Conservation (phyloP, 2,329 filamentous ascomycete species). For the Cordyceps cateniannulata region DNA sequence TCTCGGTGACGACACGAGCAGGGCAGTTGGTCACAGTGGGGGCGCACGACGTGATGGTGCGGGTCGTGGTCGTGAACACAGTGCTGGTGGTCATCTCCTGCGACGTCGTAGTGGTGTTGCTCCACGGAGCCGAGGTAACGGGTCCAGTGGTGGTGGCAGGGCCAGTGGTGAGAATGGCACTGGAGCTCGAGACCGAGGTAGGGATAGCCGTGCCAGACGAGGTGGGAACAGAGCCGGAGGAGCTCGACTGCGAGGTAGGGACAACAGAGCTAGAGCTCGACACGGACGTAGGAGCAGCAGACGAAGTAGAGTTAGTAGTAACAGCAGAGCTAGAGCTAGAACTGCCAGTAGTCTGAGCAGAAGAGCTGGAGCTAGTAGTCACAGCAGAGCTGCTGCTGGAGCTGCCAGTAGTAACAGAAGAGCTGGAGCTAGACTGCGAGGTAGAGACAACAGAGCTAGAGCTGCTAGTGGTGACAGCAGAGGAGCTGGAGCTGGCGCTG, state of each 20-base stretch:
- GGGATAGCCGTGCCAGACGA: neutral
- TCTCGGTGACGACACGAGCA: conserved; percentile 14
- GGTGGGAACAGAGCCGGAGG: neutral
- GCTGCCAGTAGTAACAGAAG: neutral
- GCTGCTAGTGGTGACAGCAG: neutral
- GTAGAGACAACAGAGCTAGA: conserved; percentile 9
- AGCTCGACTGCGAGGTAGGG: neutral
- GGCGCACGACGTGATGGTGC: conserved; percentile 16
- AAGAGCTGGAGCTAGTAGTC: neutral
- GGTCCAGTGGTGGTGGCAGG: neutral
- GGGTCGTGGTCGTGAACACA: conserved; percentile 14
- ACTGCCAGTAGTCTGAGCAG: neutral
- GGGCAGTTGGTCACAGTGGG: conserved; percentile 16
- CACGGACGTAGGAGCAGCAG: neutral
- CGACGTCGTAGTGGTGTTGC: conserved; percentile 4
- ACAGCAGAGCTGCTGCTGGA: neutral
- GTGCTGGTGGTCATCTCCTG: conserved; percentile 15
- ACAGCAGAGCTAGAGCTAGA: neutral
- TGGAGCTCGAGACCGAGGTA: neutral
- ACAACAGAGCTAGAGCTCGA: neutral
- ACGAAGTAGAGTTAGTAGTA: neutral
- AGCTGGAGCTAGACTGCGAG: neutral
- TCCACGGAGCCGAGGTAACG: neutral
- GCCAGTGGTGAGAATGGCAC: neutral
- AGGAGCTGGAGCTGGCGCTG: neutral